phyloP scores from a whole-genome alignment of 352 stramenopile genomes.

The Aphanomyces euteiches region DNA sequence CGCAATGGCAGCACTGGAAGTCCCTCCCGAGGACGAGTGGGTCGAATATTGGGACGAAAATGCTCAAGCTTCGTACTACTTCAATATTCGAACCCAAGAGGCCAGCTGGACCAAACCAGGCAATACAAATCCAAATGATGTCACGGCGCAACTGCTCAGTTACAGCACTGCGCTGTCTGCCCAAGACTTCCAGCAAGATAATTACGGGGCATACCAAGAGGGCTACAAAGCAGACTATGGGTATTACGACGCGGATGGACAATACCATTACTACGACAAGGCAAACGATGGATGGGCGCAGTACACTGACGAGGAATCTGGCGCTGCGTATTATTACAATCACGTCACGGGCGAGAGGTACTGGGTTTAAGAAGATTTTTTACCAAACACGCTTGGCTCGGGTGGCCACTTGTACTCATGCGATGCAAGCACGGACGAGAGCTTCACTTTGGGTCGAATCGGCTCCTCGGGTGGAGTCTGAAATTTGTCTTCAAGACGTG shows the following conservation, averaged over 20 bases:
- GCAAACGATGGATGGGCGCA: constrained; percentile 57
- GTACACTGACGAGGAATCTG: constrained; percentile 83
- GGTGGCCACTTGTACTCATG: constrained; percentile 25
- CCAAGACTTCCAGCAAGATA: constrained; percentile 49
- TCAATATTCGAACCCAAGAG: constrained; percentile 84
- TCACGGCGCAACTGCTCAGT: constrained; percentile 27
- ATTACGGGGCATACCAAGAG: constrained; percentile 32
- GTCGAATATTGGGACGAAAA: constrained; percentile 90
- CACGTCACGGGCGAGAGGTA: constrained; percentile 80
- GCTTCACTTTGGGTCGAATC: neutral
- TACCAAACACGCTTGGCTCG: constrained; percentile 25
- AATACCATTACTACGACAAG: constrained; percentile 81
- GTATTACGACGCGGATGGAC: constrained; percentile 74
- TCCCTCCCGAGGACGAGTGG: constrained; percentile 58
- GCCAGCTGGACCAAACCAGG: constrained; percentile 63
- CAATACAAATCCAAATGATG: constrained; percentile 17
- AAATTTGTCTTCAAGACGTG: constrained; percentile 5
- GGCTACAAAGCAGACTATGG: constrained; percentile 70
- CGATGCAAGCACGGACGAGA: neutral
- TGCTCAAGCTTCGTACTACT: constrained; percentile 84
- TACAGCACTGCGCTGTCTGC: constrained; percentile 28
- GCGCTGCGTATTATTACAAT: constrained; percentile 86
- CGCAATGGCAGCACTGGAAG: constrained; percentile 39
- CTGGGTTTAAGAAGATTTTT: constrained; percentile 45
- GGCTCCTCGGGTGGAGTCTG: neutral